phyloP scores from a whole-genome alignment of 257 asterid species.

The Sherardia arvensis region DNA sequence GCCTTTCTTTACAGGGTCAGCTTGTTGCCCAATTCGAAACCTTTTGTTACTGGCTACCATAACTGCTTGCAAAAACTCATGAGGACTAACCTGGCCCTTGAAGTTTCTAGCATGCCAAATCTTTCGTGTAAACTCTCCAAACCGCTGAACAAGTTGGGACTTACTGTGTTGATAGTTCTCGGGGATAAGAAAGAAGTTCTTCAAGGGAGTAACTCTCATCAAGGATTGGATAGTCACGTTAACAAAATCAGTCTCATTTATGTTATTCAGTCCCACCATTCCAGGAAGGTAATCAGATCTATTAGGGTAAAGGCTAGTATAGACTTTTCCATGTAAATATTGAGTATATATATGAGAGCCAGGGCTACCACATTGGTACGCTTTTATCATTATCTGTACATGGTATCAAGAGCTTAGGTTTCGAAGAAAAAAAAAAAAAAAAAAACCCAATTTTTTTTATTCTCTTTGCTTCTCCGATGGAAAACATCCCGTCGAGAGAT shows the following conservation, averaged over 20 bases:
- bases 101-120: slow-evolving; percentile 94
- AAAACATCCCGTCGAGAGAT: too few species aligned
- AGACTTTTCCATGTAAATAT: too few species aligned
- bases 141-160: slow-evolving; percentile 87
- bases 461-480: too few species aligned
- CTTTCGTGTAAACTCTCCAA: slow-evolving; percentile 94
- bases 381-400: too few species aligned
- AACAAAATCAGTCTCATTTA: slow-evolving; percentile 88
- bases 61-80: slow-evolving; percentile 91
- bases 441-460: too few species aligned
- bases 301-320: too few species aligned
- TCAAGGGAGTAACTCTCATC: slow-evolving; percentile 95
- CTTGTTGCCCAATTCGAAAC: slow-evolving; percentile 78
- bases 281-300: slow-evolving; percentile 99
- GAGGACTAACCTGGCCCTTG: slow-evolving; percentile 99
- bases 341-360: too few species aligned
- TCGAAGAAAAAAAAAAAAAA: too few species aligned
- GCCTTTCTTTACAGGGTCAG: too few species aligned
- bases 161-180: slow-evolving; percentile 72
- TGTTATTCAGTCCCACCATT: slow-evolving; percentile 97
- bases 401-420: too few species aligned
- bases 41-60: slow-evolving; percentile 89
- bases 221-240: slow-evolving; percentile 91
- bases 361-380: too few species aligned
- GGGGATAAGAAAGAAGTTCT: slow-evolving; percentile 92